Evolutionary conservation across 352 stramenopile species (phyloP).

Genomic region (Globisporangium carolinianum): DNA sequence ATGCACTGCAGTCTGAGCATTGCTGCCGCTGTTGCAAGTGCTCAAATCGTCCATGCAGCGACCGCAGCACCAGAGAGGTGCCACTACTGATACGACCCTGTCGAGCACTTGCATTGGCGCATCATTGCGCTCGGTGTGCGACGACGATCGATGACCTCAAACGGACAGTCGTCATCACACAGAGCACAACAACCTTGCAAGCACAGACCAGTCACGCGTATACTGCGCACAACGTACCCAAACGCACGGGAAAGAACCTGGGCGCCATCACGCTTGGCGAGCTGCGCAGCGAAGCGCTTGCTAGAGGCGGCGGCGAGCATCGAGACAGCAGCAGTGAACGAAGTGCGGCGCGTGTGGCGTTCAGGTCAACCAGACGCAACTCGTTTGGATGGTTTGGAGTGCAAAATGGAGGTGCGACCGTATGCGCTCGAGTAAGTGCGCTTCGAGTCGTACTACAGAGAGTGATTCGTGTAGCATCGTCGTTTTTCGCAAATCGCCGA

Average conservation of each 20-base stretch:
- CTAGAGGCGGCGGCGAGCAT: slow-evolving; percentile 10
- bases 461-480: too few species aligned
- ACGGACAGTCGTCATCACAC: neutral
- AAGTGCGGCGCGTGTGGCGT: too few species aligned
- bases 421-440: too few species aligned
- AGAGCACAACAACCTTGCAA: neutral
- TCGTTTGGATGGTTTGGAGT: too few species aligned
- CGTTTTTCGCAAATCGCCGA: too few species aligned
- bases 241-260: slow-evolving; percentile 48
- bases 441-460: too few species aligned
- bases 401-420: too few species aligned
- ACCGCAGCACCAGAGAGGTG: too few species aligned
- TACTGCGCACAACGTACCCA: slow-evolving; percentile 30
- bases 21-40: neutral
- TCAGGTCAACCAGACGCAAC: too few species aligned
- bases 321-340: neutral
- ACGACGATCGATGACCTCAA: neutral
- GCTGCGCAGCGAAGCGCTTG: slow-evolving; percentile 7
- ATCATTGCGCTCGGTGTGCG: neutral
- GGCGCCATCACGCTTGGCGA: slow-evolving; percentile 32
- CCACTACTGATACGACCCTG: too few species aligned
- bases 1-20: neutral
- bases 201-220: neutral
- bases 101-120: neutral
- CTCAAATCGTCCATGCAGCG: too few species aligned